Base-by-base conservation (phyloP, 306 rosid genomes). In the Inga laurina region DNA sequence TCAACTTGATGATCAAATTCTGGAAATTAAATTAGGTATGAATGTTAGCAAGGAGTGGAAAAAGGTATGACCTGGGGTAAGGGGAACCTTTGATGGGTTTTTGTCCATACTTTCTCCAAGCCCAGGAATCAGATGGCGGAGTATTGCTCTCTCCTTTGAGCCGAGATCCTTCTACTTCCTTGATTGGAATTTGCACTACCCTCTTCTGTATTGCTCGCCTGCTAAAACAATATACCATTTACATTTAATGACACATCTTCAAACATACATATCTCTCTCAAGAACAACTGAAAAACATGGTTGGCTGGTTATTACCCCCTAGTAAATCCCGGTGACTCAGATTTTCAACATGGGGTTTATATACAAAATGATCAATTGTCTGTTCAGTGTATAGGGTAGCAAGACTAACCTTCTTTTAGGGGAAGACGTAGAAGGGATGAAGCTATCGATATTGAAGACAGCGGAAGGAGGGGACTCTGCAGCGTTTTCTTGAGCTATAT, bases 61-160 rank as follows among this genome's bases (percentile, higher is more conserved):
- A 45, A 45, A 7, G 34, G 39, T 19, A 0, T 18, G 72, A 93
- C 99, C 99, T 96, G 57, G 99, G 99, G 66, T 92, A 96, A 24
- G 99, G 99, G 3, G 99, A 96, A 77, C 99, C 99, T 81, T 96
- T 96, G 93, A 96, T 96, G 81, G 99, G 99, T 75, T 96, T 96
- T 83, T 96, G 99, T 3, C 99, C 99, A 69, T 96, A 96, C 66
- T 96, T 96, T 73, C 99, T 84, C 99, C 99, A 96, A 18, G 98
- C 95, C 98, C 98, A 96, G 10, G 98, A 92, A 88, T 96, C 99
- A 0, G 95, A 91, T 0, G 98, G 98, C 27, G 98, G 97, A 8
- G 94, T 89, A 79, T 86, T 87, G 84, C 82, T 92, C 46, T 91
- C 96, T 4, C 89, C 92, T 76, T 88, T 91, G 9, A 85, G 86